phyloP scores from a whole-genome alignment of 768 basidiomycete genomes.

The Termitomyces sp. region DNA sequence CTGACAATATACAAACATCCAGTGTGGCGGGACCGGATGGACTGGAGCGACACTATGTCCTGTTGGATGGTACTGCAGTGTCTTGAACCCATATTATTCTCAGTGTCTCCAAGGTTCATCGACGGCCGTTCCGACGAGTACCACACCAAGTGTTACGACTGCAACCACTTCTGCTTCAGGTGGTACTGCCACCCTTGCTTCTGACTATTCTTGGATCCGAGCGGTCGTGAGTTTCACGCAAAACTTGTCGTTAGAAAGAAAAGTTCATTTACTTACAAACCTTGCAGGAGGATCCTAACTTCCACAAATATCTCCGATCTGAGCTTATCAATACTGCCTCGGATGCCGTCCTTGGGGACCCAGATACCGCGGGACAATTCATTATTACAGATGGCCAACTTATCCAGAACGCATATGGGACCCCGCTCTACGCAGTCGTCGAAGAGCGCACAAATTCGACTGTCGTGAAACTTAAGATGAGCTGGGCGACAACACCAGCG shows the following conservation, averaged over 20 bases:
- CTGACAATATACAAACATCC: background rate
- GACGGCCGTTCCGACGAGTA: constrained; percentile 15
- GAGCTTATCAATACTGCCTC: constrained; percentile 35
- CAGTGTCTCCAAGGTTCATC: constrained; percentile 47
- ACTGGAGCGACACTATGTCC: constrained; percentile 44
- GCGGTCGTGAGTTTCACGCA: constrained; percentile 35
- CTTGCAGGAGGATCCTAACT: constrained; percentile 47
- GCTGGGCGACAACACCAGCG: constrained; percentile 42
- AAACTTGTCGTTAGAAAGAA: background rate
- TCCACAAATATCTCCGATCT: constrained; percentile 57
- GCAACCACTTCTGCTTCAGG: constrained; percentile 23
- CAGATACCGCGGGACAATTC: constrained; percentile 51
- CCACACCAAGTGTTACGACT: constrained; percentile 18
- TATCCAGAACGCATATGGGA: constrained; percentile 39
- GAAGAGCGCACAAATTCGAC: constrained; percentile 38
- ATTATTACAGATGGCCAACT: constrained; percentile 50
- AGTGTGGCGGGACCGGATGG: constrained; percentile 53
- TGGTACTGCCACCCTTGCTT: constrained; percentile 36
- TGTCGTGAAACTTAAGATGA: constrained; percentile 41
- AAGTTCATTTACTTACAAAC: background rate
- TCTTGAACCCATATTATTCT: constrained; percentile 41
- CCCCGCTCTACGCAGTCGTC: constrained; percentile 43
- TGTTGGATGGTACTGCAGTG: constrained; percentile 39
- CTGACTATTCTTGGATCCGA: constrained; percentile 52
- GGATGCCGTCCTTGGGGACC: constrained; percentile 45